Conservation (phyloP, 495 filamentous ascomycete genomes). For the Collariella sp. region DNA sequence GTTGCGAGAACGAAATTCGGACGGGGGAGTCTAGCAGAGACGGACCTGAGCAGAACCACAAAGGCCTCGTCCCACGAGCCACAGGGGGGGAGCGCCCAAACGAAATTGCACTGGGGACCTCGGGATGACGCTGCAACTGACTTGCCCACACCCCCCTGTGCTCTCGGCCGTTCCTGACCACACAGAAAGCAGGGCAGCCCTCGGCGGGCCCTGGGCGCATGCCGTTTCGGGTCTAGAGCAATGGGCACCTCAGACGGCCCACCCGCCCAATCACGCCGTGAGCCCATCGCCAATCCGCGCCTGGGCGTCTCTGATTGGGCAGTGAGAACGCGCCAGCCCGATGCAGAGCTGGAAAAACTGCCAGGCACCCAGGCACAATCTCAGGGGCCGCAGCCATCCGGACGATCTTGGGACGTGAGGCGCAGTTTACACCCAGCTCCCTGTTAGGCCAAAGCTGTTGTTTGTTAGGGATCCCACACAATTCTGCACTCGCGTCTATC, state of each 20-base stretch:
- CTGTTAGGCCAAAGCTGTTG: neutral
- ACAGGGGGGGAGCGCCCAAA: slow-evolving; percentile 23
- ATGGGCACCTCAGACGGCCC: slow-evolving; percentile 3
- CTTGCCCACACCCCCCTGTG: slow-evolving; percentile 15
- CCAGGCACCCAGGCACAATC: slow-evolving; percentile 21
- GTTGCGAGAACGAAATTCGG: slow-evolving; percentile 20
- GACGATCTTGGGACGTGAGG: slow-evolving; percentile 15
- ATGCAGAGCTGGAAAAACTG: slow-evolving; percentile 9
- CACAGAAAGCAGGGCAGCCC: neutral
- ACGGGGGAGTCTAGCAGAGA: slow-evolving; percentile 11
- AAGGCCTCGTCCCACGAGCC: slow-evolving; percentile 14
- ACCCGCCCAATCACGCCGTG: slow-evolving; percentile 17
- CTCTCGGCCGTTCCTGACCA: slow-evolving; percentile 18
- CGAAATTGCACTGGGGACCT: slow-evolving; percentile 28
- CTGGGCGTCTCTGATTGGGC: slow-evolving; percentile 15
- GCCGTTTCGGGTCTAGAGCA: slow-evolving; percentile 11
- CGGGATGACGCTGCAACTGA: slow-evolving; percentile 16
- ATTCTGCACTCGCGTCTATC: neutral
- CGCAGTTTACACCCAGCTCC: neutral
- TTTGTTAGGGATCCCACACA: too few species aligned
- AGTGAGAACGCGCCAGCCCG: slow-evolving; percentile 5
- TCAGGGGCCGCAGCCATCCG: slow-evolving; percentile 22
- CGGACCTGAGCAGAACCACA: slow-evolving; percentile 10
- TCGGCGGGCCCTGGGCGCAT: slow-evolving; percentile 2
- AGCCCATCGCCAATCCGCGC: slow-evolving; percentile 7